Evolutionary conservation across 305 asterid genomes (phyloP).

Genomic region (Stenogyne calaminthoides): DNA sequence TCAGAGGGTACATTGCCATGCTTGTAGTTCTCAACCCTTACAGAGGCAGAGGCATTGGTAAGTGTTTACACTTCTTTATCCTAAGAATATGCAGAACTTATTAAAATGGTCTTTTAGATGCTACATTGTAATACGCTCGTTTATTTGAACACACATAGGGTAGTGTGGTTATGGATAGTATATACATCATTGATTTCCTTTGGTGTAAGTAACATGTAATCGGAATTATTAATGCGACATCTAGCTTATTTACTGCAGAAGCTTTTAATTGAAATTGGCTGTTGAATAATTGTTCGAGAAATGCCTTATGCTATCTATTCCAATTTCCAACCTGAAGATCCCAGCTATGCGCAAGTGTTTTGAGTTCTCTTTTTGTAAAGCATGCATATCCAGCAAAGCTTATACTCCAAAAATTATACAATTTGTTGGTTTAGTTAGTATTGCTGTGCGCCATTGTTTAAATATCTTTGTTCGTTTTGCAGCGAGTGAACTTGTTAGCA

Average conservation of each 20-base stretch:
- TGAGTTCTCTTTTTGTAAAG: not conserved
- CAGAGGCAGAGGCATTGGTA: constrained; percentile 90
- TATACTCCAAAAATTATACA: not conserved
- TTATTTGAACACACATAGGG: not conserved
- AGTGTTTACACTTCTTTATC: constrained; percentile 2
- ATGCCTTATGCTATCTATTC: not conserved
- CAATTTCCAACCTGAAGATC: not conserved
- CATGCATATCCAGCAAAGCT: not conserved
- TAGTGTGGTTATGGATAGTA: not conserved
- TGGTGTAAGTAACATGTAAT: not conserved
- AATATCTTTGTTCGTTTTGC: constrained; percentile 28
- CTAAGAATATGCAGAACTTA: not conserved
- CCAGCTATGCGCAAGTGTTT: not conserved
- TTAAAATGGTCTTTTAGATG: not conserved
- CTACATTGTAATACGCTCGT: not conserved
- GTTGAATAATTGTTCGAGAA: constrained; percentile 1
- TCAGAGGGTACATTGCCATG: constrained; percentile 97
- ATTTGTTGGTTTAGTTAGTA: not conserved
- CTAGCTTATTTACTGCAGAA: not conserved
- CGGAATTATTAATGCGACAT: not conserved
- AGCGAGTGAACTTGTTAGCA: constrained; percentile 87
- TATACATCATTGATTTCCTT: not conserved
- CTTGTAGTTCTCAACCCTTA: constrained; percentile 87
- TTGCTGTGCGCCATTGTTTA: not conserved
- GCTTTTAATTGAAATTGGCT: not conserved